Evolutionary conservation across 345 rosid genomes (phyloP).

Genomic region (Eutrema yunnanense): DNA sequence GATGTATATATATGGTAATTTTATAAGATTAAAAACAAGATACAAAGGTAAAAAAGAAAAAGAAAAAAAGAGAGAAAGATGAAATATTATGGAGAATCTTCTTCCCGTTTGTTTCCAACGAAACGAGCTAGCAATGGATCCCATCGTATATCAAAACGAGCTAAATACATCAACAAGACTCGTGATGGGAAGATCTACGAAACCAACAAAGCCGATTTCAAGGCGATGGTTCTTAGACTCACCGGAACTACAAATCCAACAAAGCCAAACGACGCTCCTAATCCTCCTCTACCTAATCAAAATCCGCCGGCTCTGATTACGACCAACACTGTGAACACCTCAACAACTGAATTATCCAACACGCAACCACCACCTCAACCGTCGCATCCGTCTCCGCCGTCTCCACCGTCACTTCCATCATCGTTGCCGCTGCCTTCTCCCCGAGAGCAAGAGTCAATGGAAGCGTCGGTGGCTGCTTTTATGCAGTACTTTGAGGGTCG

Average conservation of each 20-base stretch:
- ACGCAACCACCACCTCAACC: neutral
- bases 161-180: neutral
- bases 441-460: conserved; percentile 31
- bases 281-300: neutral
- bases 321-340: neutral
- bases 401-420: conserved; percentile 15
- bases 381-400: neutral
- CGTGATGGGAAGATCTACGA: conserved; percentile 35
- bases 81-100: too few relatives aligned
- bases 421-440: conserved; percentile 1
- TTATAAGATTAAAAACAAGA: too few relatives aligned
- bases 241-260: conserved; percentile 48
- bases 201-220: conserved; percentile 57
- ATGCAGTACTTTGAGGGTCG: conserved; percentile 44
- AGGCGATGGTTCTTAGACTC: conserved; percentile 60
- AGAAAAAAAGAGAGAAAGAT: too few relatives aligned
- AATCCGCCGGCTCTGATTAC: neutral
- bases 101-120: too few relatives aligned
- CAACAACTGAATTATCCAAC: neutral
- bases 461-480: conserved; percentile 39
- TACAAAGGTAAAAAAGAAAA: too few relatives aligned
- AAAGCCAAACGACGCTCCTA: conserved; percentile 32
- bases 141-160: neutral
- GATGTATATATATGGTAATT: too few relatives aligned
- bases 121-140: too few relatives aligned